Conservation (phyloP, 176 grass and related monocot genomes). For the Triticum urartu region DNA sequence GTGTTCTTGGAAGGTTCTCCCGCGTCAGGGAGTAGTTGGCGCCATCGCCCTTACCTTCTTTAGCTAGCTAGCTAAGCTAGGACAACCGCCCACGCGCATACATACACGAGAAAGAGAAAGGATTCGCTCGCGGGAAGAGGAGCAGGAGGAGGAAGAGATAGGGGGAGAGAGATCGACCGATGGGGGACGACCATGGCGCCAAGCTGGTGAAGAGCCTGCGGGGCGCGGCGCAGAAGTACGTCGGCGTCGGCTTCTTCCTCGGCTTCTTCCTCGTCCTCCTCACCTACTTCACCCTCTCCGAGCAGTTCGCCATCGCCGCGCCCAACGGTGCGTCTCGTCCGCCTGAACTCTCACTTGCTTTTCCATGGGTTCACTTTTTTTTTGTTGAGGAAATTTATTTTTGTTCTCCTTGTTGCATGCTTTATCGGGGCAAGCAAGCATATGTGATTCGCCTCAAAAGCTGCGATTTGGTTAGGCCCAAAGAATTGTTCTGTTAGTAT, state of each 20-base stretch:
- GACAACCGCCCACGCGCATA: not conserved
- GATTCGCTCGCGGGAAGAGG: not conserved
- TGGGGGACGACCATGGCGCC: constrained; percentile 44
- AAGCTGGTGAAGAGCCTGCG: constrained; percentile 64
- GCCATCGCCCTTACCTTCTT: not conserved
- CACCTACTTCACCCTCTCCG: constrained; percentile 69
- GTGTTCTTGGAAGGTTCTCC: constrained; percentile 49
- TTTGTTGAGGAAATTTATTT: too few relatives aligned
- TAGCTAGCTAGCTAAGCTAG: not conserved
- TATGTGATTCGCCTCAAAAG: not conserved
- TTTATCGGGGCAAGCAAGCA: not conserved
- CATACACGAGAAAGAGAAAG: not conserved
- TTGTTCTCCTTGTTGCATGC: not conserved
- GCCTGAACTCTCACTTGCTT: not conserved
- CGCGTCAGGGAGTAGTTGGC: constrained; percentile 45
- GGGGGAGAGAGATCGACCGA: constrained; percentile 17
- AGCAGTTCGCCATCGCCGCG: constrained; percentile 62
- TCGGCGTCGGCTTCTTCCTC: constrained; percentile 57
- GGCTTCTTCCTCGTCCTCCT: constrained; percentile 81
- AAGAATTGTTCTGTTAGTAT: not conserved
- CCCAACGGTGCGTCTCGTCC: constrained; percentile 52
- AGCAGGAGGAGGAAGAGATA: too few relatives aligned
- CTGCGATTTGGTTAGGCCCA: not conserved
- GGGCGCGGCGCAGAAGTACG: constrained; percentile 49
- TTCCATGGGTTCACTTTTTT: not conserved